Percentiles rank a stretch among this genome's conserved stretches.
phyloP scores from a whole-genome alignment of 2,329 filamentous ascomycete genomes.

The Phyllachora maydis region DNA sequence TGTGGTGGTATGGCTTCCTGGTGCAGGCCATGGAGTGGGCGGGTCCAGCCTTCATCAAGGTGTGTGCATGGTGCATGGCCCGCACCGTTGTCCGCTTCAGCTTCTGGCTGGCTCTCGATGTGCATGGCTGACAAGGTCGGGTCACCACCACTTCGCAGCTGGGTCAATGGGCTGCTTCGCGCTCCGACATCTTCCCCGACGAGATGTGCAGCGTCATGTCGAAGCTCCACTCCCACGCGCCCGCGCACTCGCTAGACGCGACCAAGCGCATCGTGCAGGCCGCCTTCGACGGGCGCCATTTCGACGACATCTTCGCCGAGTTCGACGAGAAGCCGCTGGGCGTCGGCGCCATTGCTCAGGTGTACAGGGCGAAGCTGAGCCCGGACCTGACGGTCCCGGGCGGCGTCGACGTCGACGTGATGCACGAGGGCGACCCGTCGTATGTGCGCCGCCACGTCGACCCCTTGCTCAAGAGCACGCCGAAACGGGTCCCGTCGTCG shows the following conservation, averaged over 20 bases:
- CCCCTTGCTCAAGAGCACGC: slow-evolving; percentile 67
- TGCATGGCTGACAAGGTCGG: too few species aligned
- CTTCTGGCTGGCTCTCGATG: too few species aligned
- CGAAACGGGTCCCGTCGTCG: slow-evolving; percentile 54
- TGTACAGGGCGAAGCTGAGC: slow-evolving; percentile 88
- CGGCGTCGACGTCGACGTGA: slow-evolving; percentile 29
- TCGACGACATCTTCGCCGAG: slow-evolving; percentile 90
- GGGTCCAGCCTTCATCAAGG: slow-evolving; percentile 94
- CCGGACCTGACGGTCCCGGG: slow-evolving; percentile 49
- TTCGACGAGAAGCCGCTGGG: slow-evolving; percentile 80
- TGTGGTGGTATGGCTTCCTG: slow-evolving; percentile 90
- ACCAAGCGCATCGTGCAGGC: slow-evolving; percentile 63
- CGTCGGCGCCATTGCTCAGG: slow-evolving; percentile 90
- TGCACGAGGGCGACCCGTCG: slow-evolving; percentile 25
- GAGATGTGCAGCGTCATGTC: slow-evolving; percentile 91
- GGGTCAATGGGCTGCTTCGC: slow-evolving; percentile 93
- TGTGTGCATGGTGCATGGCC: too few species aligned
- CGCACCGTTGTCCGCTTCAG: too few species aligned
- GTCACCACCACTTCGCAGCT: too few species aligned
- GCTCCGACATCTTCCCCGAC: slow-evolving; percentile 86
- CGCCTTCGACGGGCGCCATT: slow-evolving; percentile 61
- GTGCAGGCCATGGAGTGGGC: slow-evolving; percentile 81
- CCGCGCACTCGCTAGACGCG: slow-evolving; percentile 64
- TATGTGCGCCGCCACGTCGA: slow-evolving; percentile 69
- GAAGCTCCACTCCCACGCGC: slow-evolving; percentile 81